Base-by-base conservation (phyloP, 192 early-diverging fungal species). In the Tieghemiomyces parasiticus region DNA sequence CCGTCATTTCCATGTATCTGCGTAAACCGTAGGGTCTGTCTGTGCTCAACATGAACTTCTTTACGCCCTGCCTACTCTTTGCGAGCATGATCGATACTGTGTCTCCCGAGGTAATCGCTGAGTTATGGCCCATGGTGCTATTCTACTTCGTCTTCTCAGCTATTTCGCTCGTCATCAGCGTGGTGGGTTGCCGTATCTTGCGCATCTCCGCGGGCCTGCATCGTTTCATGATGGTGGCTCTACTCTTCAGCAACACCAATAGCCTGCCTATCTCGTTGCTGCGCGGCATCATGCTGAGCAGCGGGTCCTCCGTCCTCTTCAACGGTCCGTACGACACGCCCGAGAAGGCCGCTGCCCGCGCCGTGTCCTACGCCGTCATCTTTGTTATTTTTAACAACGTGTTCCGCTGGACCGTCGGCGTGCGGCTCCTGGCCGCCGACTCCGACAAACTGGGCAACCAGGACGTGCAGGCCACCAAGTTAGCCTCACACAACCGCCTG, bases 371-470 rank as follows among this genome's bases (percentile, higher is more conserved):
- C 58, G 84, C 85, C 25, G 72, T 91, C 35, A 86, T 91, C 45
- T 87, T 81, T 66, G 83, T 81, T 46, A 80, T 86, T 50, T 82
- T 91, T 54, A 80, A 81, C 62, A 88, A 90, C 61, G 75, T 90
- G 20, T 48, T 86, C 51, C 78, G 84, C 28, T 90, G 86, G 86
- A 86, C 83, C 26, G 81, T 85, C 60, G 86, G 88, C 59, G 84
- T 81, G 38, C 70, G 72, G 8, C 62, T 85, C 22, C 67, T 88
- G 60, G 74, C 77, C 20, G 29, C 54, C 34, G 16, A 56, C 34
- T 26, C 54, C 54, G 32, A 56, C 19, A 1, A 1, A 4, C 10
- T 33, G 54, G 1, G 33, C 1, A 30, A 20, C 30, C 4, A 33
- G 2, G 13, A 4, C 20, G 26, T 24, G 2, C 20, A 56, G 2